Evolutionary conservation across 2,329 filamentous ascomycete species (phyloP), one percentile per base, ranked within the genome.

Genomic region (Fusarium citri): DNA sequence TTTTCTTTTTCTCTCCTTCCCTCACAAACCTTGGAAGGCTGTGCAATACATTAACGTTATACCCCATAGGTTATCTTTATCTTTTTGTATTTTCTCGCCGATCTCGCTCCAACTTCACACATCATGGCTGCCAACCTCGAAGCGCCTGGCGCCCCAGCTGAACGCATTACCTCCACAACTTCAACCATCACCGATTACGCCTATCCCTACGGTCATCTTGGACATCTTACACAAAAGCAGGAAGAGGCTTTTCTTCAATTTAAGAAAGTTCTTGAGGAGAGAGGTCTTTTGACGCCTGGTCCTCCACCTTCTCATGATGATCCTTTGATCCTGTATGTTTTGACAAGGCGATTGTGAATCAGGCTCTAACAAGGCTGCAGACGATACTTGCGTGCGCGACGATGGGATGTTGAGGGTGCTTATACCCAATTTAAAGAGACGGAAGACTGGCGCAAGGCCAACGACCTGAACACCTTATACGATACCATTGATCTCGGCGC

Each of bases 361-460:
- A 46, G 23, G 31, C n/a, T 30, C 67, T 77, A 49, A 74, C 64
- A 22, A 23, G 15, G 45, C 42, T 50, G 76, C 74, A 96, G 93
- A 67, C 93, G 94, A 64, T 98, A 92, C 79, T 85, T 98, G 53
- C 92, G 94, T 74, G 94, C 94, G 34, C 89, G 94, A 59, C 92
- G 90, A 79, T 98, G 95, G 84, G 83, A 91, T 28, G 87, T 93
- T 12, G 82, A 89, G 71, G 94, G 95, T 72, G 94, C 94, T 15
- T 91, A 91, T 78, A 86, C 83, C 63, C 94, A 98, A 81, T 97
- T 97, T 82, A 90, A 91, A 75, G 92, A 94, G 57, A 97, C 94
- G 1, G 94, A 97, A 80, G 88, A 92, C 62, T 98, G 94, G 93
- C 89, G 94, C 65, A 88, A 88, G 72, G 89, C 92, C 67, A 95